Percentiles rank a stretch among this genome's conserved stretches.
These are phyloP conservation scores for Cyclocybe aegerita DNA, from an alignment of 768 basidiomycete species.

Conservation along the genomic window DNA sequence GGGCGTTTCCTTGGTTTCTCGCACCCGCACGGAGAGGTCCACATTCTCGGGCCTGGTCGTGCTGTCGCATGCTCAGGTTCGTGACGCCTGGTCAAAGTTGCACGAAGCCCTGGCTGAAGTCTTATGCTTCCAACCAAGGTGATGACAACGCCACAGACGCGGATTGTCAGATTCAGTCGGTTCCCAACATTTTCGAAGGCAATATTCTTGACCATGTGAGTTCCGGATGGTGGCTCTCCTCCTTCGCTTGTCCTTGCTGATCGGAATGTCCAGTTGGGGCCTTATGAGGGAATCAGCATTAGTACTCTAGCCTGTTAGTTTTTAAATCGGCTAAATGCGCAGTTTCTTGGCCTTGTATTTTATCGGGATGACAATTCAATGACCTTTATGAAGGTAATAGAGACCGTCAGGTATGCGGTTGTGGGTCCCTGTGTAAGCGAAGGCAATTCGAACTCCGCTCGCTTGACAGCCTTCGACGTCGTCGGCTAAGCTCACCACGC, in stretches of 20 bases:
- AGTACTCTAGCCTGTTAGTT: constrained; percentile 42
- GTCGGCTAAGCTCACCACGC: too few relatives aligned
- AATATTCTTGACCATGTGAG: constrained; percentile 52
- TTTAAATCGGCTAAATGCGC: background rate
- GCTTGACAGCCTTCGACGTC: too few relatives aligned
- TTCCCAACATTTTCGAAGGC: constrained; percentile 52
- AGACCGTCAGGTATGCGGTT: background rate
- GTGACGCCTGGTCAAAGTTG: background rate
- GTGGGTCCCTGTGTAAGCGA: constrained; percentile 10
- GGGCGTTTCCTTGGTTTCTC: constrained; percentile 47
- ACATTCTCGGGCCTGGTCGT: constrained; percentile 41
- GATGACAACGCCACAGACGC: constrained; percentile 55
- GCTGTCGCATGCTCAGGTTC: constrained; percentile 37
- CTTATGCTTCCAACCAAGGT: constrained; percentile 25
- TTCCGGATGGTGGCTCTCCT: background rate
- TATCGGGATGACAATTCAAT: background rate
- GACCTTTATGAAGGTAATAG: background rate
- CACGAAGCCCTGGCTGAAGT: background rate
- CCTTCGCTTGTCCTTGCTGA: background rate
- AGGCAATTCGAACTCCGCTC: too few relatives aligned
- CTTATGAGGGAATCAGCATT: constrained; percentile 52
- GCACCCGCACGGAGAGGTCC: constrained; percentile 55
- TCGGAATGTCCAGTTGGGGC: constrained; percentile 37
- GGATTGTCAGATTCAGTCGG: constrained; percentile 52
- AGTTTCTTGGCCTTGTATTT: background rate